phyloP scores from a whole-genome alignment of 2,329 filamentous ascomycete species.

The Parastagonospora nodorum region DNA sequence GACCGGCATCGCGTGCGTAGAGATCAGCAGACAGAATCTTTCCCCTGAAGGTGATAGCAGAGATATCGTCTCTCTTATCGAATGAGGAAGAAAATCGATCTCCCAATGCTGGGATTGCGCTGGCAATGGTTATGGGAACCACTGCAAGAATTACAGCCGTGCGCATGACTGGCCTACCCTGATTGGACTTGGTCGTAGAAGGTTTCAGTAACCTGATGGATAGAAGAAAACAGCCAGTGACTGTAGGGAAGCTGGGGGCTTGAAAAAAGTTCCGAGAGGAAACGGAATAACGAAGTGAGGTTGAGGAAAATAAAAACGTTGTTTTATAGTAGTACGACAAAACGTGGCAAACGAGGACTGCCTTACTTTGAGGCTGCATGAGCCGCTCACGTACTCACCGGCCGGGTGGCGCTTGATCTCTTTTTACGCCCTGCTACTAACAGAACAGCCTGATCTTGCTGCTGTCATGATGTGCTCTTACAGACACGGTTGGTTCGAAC shows the following conservation, averaged over 20 bases:
- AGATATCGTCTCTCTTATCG: constrained; percentile 22
- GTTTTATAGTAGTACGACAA: constrained; percentile 7
- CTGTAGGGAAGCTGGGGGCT: constrained; percentile 7
- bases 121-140: constrained; percentile 11
- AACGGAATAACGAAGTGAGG: constrained; percentile 7
- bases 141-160: constrained; percentile 18
- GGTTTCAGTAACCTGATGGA: constrained; percentile 1
- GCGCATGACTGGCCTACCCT: constrained; percentile 16
- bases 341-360: constrained; percentile 9
- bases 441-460: background rate
- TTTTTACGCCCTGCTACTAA: background rate
- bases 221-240: background rate
- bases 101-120: constrained; percentile 18
- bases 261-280: constrained; percentile 13
- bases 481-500: no score
- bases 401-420: no score
- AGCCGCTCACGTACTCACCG: constrained; percentile 19
- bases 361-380: constrained; percentile 12
- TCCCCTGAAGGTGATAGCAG: constrained; percentile 10
- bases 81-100: constrained; percentile 11
- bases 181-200: constrained; percentile 6
- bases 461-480: background rate
- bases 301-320: constrained; percentile 16
- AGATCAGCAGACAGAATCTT: constrained; percentile 28
- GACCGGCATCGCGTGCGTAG: constrained; percentile 26